Percentiles rank a stretch among this genome's conserved stretches.
Evolutionary conservation across 2,329 filamentous ascomycete species (phyloP).

Genomic region (Aspergillus ruber): DNA sequence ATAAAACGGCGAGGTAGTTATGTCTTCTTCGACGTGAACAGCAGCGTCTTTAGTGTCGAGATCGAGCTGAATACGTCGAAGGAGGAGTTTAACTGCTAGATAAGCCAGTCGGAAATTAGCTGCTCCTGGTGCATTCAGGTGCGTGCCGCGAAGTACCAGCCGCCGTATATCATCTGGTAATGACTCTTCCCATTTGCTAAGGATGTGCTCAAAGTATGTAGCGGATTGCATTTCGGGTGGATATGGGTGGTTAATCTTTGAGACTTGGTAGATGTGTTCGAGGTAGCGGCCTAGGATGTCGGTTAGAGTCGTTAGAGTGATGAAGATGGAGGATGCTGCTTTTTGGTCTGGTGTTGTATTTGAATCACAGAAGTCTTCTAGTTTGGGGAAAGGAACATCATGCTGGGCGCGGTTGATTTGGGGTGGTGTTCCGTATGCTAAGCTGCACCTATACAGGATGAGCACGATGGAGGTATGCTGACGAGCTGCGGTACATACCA

Average conservation of each 20-base stretch:
- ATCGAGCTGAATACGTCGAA: slow-evolving; percentile 45
- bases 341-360: slow-evolving; percentile 10
- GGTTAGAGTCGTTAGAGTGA: slow-evolving; percentile 42
- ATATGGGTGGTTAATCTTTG: slow-evolving; percentile 17
- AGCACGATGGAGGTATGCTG: too few relatives aligned
- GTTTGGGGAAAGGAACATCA: slow-evolving; percentile 43
- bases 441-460: slow-evolving; percentile 38
- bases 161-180: slow-evolving; percentile 33
- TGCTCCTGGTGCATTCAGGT: slow-evolving; percentile 39
- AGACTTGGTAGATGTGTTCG: slow-evolving; percentile 29
- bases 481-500: slow-evolving; percentile 36
- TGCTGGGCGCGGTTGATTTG: slow-evolving; percentile 42
- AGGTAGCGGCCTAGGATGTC: slow-evolving; percentile 36
- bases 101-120: slow-evolving; percentile 49
- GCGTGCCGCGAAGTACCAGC: slow-evolving; percentile 39
- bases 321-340: slow-evolving; percentile 35
- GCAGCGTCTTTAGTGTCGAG: slow-evolving; percentile 20
- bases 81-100: slow-evolving; percentile 43
- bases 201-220: slow-evolving; percentile 30
- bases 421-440: slow-evolving; percentile 50
- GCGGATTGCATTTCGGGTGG: slow-evolving; percentile 11
- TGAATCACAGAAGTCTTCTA: slow-evolving; percentile 26
- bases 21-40: slow-evolving; percentile 8
- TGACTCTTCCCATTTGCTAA: slow-evolving; percentile 43
- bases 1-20: slow-evolving; percentile 25